A percentile compares a stretch with the other conserved stretches of the same genome.
Evolutionary conservation across 306 rosid species (phyloP).

Genomic region (Mimosa bimucronata): DNA sequence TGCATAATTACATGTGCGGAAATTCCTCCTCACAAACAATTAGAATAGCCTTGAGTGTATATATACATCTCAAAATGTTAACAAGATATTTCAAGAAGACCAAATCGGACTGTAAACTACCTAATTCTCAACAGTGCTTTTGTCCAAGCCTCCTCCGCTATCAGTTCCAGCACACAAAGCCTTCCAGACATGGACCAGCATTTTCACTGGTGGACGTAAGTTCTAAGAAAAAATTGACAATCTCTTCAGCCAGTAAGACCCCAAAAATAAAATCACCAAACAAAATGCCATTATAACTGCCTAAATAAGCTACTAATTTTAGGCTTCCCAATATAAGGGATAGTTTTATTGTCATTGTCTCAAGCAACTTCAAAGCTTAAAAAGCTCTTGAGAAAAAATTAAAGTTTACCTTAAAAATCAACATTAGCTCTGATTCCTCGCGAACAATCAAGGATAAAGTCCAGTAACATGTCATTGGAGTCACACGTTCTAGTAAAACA

Average conservation of each 20-base stretch:
- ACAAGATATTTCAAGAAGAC: not conserved
- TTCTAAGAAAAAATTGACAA: conserved; percentile 49
- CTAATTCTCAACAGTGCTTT: not conserved
- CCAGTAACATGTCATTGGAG: conserved; percentile 95
- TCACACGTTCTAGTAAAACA: conserved; percentile 77
- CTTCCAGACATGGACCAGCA: conserved; percentile 91
- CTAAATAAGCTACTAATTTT: conserved; percentile 23
- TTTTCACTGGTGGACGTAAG: conserved; percentile 77
- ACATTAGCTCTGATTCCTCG: conserved; percentile 65
- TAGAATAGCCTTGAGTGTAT: not conserved
- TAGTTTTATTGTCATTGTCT: not conserved
- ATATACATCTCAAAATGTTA: not conserved
- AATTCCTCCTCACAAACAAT: not conserved
- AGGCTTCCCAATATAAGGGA: conserved; percentile 23
- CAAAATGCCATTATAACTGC: not conserved
- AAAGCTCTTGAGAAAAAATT: conserved; percentile 1
- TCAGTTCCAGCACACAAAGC: conserved; percentile 73
- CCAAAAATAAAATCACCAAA: not conserved
- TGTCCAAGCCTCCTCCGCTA: conserved; percentile 5
- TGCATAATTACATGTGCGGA: not conserved
- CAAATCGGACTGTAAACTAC: not conserved
- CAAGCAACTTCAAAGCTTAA: not conserved
- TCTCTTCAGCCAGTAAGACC: conserved; percentile 17
- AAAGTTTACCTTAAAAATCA: conserved; percentile 72
- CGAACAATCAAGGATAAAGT: conserved; percentile 67